Conservation (phyloP, 306 rosid species). For the Acacia melanoxylon region DNA sequence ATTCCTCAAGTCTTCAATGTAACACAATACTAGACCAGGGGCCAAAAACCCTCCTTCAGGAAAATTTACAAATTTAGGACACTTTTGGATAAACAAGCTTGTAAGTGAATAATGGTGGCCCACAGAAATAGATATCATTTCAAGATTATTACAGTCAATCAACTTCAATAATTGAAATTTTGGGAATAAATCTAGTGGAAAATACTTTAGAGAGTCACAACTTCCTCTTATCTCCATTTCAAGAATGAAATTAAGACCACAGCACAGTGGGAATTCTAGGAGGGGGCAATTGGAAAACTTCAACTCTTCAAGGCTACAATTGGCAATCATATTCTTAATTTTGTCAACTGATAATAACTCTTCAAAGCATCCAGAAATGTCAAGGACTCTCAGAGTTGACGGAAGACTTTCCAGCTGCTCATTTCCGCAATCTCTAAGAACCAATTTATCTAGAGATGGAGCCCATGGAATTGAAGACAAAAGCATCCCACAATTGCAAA, state of each 20-base stretch:
- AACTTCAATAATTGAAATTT: neutral
- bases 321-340: neutral
- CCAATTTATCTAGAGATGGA: too few relatives aligned
- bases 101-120: neutral
- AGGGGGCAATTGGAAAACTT: neutral
- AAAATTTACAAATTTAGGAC: neutral
- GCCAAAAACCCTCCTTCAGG: neutral
- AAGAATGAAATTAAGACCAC: neutral
- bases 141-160: neutral
- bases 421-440: too few relatives aligned
- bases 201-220: neutral
- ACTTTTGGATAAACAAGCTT: neutral
- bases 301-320: neutral
- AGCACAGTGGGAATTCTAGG: neutral
- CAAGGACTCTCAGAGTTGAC: neutral
- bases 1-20: neutral
- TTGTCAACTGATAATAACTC: neutral
- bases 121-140: neutral
- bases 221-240: neutral
- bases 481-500: too few relatives aligned
- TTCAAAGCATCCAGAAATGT: neutral
- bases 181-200: neutral
- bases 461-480: too few relatives aligned
- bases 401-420: neutral
- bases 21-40: neutral